A percentile compares a stretch with the other conserved stretches of the same genome.
These are phyloP conservation scores for Elsinoe necatrix DNA, from an alignment of 2,329 filamentous ascomycete genomes.

Conservation along the genomic window DNA sequence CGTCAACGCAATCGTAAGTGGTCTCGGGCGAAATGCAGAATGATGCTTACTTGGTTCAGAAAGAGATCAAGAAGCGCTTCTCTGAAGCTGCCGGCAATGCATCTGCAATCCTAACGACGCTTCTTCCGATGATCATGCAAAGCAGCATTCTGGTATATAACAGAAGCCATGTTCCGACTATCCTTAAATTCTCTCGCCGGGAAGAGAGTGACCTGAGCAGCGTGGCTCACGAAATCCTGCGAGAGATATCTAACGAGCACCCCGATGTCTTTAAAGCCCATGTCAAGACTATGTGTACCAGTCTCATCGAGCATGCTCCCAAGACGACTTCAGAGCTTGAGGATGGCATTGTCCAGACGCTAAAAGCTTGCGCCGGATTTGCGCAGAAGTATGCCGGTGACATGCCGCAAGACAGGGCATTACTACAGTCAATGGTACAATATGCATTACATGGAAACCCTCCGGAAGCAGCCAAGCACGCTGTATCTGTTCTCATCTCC, in stretches of 20 bases:
- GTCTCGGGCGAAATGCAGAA: not conserved
- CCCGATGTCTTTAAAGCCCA: constrained; percentile 89
- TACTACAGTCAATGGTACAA: constrained; percentile 68
- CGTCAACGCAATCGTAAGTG: constrained; percentile 60
- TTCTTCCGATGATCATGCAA: constrained; percentile 75
- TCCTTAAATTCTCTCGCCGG: constrained; percentile 78
- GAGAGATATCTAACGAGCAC: constrained; percentile 82
- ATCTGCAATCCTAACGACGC: constrained; percentile 63
- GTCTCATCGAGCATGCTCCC: constrained; percentile 73
- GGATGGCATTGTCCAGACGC: constrained; percentile 68
- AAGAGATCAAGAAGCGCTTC: constrained; percentile 76
- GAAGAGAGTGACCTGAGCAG: constrained; percentile 65
- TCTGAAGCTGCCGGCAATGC: constrained; percentile 55
- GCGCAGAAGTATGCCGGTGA: constrained; percentile 78
- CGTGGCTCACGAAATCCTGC: constrained; percentile 79
- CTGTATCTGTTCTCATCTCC: constrained; percentile 79
- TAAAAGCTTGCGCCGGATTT: constrained; percentile 91
- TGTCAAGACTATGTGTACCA: constrained; percentile 81
- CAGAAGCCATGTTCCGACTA: constrained; percentile 81
- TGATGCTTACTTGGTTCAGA: constrained; percentile 30
- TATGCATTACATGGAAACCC: constrained; percentile 79
- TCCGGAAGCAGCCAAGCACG: constrained; percentile 81
- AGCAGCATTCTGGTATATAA: constrained; percentile 84
- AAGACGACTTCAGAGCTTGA: constrained; percentile 60
- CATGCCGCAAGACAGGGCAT: constrained; percentile 70